Percentiles rank a stretch among this genome's conserved stretches.
phyloP scores from a whole-genome alignment of 2,329 filamentous ascomycete species.

The Fusarium humuli region DNA sequence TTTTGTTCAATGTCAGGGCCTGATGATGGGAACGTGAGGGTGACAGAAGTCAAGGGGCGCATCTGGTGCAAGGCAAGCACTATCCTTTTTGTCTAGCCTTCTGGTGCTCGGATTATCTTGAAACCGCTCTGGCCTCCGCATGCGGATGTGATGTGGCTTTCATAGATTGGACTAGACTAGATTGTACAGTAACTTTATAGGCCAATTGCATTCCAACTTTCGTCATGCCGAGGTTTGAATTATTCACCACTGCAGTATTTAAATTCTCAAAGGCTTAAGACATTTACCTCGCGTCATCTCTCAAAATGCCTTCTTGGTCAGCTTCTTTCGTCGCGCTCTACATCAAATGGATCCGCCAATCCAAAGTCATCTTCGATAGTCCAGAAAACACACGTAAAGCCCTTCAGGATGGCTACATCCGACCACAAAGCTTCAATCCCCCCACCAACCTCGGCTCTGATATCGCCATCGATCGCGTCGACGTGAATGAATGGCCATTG shows the following conservation, averaged over 20 bases:
- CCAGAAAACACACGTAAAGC: background rate
- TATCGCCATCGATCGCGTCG: background rate
- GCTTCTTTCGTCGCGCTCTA: background rate
- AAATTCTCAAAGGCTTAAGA: too few species aligned
- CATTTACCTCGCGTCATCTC: too few species aligned
- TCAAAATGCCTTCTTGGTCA: background rate
- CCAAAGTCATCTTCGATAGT: background rate
- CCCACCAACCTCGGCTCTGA: background rate
- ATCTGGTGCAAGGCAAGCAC: background rate
- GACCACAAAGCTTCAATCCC: background rate
- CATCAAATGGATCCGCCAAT: background rate
- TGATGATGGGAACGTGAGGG: too few species aligned
- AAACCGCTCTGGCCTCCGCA: background rate
- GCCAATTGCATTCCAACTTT: background rate
- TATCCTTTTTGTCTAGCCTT: background rate
- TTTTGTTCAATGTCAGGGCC: accelerated
- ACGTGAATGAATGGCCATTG: conserved; percentile 1
- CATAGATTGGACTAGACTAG: too few species aligned
- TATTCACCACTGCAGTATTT: background rate
- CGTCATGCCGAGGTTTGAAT: background rate
- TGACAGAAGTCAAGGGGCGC: background rate
- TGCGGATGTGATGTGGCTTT: background rate
- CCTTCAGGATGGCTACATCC: background rate
- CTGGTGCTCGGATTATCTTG: background rate
- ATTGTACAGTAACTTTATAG: too few species aligned